Percentiles rank a stretch among this genome's conserved stretches.
Conservation (phyloP, 371 early-diverging fungal genomes). For the Syncephalis plumigaleata region DNA sequence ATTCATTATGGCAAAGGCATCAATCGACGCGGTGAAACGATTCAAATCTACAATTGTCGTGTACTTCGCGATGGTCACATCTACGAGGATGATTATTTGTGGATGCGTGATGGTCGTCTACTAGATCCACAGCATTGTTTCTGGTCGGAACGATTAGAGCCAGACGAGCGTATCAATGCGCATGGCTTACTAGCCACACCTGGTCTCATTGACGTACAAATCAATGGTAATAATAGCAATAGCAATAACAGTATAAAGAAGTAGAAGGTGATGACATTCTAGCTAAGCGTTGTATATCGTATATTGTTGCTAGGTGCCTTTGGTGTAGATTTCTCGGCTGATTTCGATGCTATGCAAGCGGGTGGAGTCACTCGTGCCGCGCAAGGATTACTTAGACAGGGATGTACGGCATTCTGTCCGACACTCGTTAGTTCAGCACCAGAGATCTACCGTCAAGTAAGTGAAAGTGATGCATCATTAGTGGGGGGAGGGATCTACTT, state of each 20-base stretch:
- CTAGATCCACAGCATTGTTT: constrained; percentile 56
- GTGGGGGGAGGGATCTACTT: too few relatives aligned
- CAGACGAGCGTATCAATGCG: constrained; percentile 58
- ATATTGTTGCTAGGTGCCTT: constrained; percentile 51
- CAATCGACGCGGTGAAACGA: constrained; percentile 3
- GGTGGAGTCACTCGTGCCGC: constrained; percentile 44
- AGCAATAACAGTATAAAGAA: too few relatives aligned
- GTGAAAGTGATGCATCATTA: background rate
- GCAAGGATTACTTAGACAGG: constrained; percentile 54
- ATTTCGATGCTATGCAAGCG: constrained; percentile 20
- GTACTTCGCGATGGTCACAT: constrained; percentile 53
- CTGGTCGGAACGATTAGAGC: constrained; percentile 39
- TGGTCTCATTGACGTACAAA: constrained; percentile 69
- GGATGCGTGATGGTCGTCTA: constrained; percentile 61
- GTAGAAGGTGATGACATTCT: too few relatives aligned
- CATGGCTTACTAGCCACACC: constrained; percentile 52
- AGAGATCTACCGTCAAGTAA: constrained; percentile 55
- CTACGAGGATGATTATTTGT: constrained; percentile 48
- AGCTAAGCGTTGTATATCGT: too few relatives aligned
- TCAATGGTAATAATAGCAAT: constrained; percentile 31
- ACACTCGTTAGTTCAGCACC: constrained; percentile 63
- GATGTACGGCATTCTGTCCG: constrained; percentile 70
- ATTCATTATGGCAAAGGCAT: constrained; percentile 6
- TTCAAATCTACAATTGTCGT: constrained; percentile 62
- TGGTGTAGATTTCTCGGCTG: constrained; percentile 69